A percentile compares a stretch with the other conserved stretches of the same genome.
phyloP scores from a whole-genome alignment of 2,329 filamentous ascomycete genomes.

The Fusarium foetens region DNA sequence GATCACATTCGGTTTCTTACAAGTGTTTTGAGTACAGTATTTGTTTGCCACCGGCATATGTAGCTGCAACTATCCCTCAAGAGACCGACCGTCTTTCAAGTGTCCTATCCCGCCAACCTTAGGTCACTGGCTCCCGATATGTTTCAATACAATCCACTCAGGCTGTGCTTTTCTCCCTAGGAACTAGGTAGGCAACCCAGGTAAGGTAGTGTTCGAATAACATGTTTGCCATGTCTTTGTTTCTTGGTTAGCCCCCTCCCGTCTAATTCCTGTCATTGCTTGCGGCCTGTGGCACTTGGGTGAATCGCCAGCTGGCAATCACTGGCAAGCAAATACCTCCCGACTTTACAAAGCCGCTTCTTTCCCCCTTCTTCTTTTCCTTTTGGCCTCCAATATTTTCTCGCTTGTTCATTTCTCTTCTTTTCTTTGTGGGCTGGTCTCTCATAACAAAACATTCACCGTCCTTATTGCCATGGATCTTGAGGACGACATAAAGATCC shows the following conservation, averaged over 20 bases:
- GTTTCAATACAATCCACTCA: neutral
- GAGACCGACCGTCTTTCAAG: neutral
- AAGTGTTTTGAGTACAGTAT: neutral
- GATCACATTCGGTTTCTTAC: conserved; percentile 1
- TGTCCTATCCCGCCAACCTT: neutral
- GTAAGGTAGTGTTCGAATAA: too few species aligned
- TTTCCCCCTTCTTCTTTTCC: neutral
- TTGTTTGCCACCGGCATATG: neutral
- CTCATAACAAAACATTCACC: neutral
- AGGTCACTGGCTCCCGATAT: neutral
- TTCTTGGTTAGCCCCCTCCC: neutral
- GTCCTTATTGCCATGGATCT: neutral
- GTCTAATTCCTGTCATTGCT: neutral
- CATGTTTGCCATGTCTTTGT: neutral
- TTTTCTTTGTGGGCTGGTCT: too few species aligned
- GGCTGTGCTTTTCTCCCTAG: neutral
- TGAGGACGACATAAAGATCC: neutral
- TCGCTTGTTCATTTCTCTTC: neutral
- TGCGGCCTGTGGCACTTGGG: neutral
- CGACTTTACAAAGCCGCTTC: neutral
- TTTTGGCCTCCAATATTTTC: neutral
- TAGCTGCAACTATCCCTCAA: neutral
- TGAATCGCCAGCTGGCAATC: neutral
- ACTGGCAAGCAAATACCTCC: neutral
- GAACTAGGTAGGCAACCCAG: too few species aligned